Percentiles rank a stretch among this genome's conserved stretches.
phyloP scores from a whole-genome alignment of 768 basidiomycete genomes.

The Clathrus columnatus region DNA sequence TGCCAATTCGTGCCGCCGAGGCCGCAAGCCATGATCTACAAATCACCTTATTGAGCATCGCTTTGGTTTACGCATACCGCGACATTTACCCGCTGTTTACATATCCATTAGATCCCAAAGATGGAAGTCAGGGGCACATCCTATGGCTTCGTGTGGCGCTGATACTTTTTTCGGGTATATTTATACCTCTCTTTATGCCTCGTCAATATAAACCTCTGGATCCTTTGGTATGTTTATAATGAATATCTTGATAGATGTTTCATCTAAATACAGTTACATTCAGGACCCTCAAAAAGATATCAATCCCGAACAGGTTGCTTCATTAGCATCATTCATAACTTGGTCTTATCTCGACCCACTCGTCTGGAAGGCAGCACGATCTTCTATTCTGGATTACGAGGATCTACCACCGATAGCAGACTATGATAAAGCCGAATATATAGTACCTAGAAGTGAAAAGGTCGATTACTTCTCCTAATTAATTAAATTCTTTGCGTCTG shows the following conservation, averaged over 20 bases:
- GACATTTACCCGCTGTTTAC: constrained; percentile 51
- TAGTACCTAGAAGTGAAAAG: background rate
- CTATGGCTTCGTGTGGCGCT: constrained; percentile 48
- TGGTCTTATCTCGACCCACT: constrained; percentile 49
- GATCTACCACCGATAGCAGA: constrained; percentile 29
- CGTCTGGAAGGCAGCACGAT: constrained; percentile 34
- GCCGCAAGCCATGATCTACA: background rate
- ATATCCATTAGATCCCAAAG: constrained; percentile 40
- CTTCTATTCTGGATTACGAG: constrained; percentile 34
- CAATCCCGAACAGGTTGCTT: constrained; percentile 43
- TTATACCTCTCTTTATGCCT: constrained; percentile 49
- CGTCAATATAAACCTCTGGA: constrained; percentile 51
- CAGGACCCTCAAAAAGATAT: constrained; percentile 27
- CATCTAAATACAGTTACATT: constrained; percentile 5
- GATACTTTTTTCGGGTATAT: constrained; percentile 34
- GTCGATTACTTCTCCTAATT: background rate
- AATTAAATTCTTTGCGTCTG: constrained; percentile 33
- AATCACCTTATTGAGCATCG: background rate
- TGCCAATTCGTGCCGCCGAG: background rate
- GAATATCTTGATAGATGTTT: background rate
- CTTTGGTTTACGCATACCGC: constrained; percentile 11
- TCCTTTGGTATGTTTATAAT: constrained; percentile 31
- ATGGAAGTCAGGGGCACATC: constrained; percentile 36
- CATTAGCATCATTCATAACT: constrained; percentile 31
- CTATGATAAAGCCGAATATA: constrained; percentile 1